These are phyloP conservation scores for Botrytis tulipae DNA, from an alignment of 2,329 filamentous ascomycete genomes.

Conservation along the genomic window DNA sequence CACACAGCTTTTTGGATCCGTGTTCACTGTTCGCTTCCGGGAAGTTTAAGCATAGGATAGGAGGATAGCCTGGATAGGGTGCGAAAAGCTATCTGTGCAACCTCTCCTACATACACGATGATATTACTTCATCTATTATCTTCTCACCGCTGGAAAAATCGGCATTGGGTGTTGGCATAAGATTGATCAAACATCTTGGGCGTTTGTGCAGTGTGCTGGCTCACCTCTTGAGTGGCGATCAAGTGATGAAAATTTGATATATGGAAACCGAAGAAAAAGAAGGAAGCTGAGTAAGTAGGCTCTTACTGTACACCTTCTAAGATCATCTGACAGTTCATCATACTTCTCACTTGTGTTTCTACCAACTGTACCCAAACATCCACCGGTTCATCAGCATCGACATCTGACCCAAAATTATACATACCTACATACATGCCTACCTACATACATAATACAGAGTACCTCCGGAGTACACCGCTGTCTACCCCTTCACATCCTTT, in stretches of 20 bases:
- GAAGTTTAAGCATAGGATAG: neutral
- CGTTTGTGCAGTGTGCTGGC: neutral
- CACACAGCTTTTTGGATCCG: neutral
- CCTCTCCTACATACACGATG: constrained; percentile 2
- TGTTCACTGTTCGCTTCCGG: neutral
- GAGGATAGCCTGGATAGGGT: neutral
- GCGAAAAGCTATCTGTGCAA: neutral
- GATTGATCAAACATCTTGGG: neutral
- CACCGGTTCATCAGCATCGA: constrained; percentile 4
- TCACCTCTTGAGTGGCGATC: neutral
- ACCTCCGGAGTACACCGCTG: neutral
- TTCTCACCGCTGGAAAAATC: neutral
- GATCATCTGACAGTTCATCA: constrained; percentile 7
- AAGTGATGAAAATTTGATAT: neutral
- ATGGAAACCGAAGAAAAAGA: neutral
- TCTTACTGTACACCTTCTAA: constrained; percentile 3
- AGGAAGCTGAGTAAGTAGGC: neutral
- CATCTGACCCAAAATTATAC: neutral
- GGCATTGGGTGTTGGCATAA: neutral
- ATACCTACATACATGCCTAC: neutral
- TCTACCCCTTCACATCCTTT: neutral
- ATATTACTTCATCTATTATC: neutral
- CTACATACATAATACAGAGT: neutral
- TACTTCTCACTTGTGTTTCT: neutral
- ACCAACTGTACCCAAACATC: constrained; percentile 2